These are phyloP conservation scores for Cucurbita argyrosperma DNA, from an alignment of 306 rosid species.

Conservation along the genomic window DNA sequence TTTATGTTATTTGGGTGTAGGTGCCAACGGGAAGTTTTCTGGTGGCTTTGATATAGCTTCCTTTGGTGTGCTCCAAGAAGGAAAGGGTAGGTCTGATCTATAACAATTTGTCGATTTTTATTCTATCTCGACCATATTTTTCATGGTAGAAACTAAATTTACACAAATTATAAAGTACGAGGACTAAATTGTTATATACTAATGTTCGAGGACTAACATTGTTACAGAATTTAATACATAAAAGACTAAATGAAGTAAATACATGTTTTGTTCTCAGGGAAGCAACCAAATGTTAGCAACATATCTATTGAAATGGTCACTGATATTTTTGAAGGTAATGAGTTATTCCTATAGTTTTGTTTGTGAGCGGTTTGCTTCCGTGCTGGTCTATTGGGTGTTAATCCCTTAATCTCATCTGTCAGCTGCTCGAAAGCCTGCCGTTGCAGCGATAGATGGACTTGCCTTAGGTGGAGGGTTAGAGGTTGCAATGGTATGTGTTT, in stretches of 20 bases:
- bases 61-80: conserved; percentile 48
- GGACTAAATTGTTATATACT: too few species aligned
- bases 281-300: conserved; percentile 42
- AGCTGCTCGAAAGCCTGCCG: conserved; percentile 78
- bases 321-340: conserved; percentile 60
- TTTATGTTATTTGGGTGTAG: conserved; percentile 15
- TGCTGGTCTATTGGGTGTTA: background rate
- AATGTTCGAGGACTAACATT: too few species aligned
- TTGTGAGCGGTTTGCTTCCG: background rate
- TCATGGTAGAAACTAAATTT: too few species aligned
- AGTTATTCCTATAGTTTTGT: background rate
- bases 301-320: conserved; percentile 58
- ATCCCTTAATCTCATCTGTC: conserved; percentile 14
- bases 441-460: conserved; percentile 95
- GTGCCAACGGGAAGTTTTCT: conserved; percentile 80
- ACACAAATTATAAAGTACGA: too few species aligned
- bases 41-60: conserved; percentile 85
- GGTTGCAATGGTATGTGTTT: conserved; percentile 73
- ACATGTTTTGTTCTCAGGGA: conserved; percentile 6
- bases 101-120: too few species aligned
- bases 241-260: too few species aligned
- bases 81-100: conserved; percentile 23
- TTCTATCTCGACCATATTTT: too few species aligned
- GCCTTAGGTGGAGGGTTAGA: conserved; percentile 99
- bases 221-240: too few species aligned